Evolutionary conservation across 257 asterid species (phyloP).

Genomic region (Plectranthus barbatus): DNA sequence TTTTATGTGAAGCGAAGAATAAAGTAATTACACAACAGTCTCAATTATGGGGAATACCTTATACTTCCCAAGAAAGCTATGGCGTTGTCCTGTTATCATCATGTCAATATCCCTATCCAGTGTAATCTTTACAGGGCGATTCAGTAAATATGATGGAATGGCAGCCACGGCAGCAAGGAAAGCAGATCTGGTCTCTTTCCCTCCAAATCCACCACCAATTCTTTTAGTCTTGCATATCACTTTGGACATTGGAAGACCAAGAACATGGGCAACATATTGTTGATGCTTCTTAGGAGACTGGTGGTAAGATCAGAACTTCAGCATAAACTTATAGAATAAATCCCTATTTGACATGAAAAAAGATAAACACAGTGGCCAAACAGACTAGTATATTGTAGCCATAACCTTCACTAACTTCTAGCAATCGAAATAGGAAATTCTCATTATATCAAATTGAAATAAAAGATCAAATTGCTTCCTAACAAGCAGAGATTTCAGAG

Average conservation of each 20-base stretch:
- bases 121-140: constrained; percentile 81
- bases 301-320: constrained; percentile 2
- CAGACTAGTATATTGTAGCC: neutral
- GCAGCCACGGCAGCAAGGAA: constrained; percentile 73
- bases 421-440: neutral
- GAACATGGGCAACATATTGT: constrained; percentile 74
- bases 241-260: constrained; percentile 95
- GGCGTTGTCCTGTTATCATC: constrained; percentile 93
- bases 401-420: neutral
- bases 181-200: constrained; percentile 94
- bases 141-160: constrained; percentile 77
- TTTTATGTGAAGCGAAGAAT: neutral
- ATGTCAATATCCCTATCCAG: constrained; percentile 86
- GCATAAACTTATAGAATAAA: neutral
- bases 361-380: neutral
- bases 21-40: neutral
- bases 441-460: too few relatives aligned
- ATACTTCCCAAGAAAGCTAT: constrained; percentile 89
- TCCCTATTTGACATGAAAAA: neutral
- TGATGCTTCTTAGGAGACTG: constrained; percentile 96
- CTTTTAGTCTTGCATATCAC: constrained; percentile 96
- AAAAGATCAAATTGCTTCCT: neutral
- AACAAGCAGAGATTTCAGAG: too few relatives aligned
- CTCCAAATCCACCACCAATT: constrained; percentile 99
- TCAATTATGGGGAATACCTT: constrained; percentile 40